Percentiles rank a stretch among this genome's conserved stretches.
These are phyloP conservation scores for Paraphaeosphaeria minitans DNA, from an alignment of 2,329 filamentous ascomycete species.

Conservation along the genomic window DNA sequence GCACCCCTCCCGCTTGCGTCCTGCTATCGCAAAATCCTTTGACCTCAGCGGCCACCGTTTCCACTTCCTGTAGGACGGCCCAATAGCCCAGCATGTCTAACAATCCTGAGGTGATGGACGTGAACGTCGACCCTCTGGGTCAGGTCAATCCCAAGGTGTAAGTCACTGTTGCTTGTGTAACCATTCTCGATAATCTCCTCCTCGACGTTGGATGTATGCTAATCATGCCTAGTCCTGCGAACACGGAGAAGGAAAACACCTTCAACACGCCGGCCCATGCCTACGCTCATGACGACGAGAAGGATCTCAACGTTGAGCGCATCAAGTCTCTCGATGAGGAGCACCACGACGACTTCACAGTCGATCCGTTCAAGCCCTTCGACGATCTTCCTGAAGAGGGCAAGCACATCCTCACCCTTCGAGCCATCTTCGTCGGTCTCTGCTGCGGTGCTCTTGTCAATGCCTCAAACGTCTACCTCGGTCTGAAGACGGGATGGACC, in stretches of 20 bases:
- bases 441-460: slow-evolving; percentile 65
- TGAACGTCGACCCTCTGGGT: slow-evolving; percentile 38
- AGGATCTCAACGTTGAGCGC: slow-evolving; percentile 28
- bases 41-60: slow-evolving; percentile 14
- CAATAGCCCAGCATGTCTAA: slow-evolving; percentile 25
- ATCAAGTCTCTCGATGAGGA: slow-evolving; percentile 30
- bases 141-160: slow-evolving; percentile 38
- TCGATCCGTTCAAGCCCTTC: slow-evolving; percentile 51
- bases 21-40: slow-evolving; percentile 16
- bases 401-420: slow-evolving; percentile 58
- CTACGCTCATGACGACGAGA: slow-evolving; percentile 22
- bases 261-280: slow-evolving; percentile 32
- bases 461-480: slow-evolving; percentile 67
- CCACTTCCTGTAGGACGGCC: slow-evolving; percentile 4
- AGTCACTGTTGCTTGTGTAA: slow-evolving; percentile 10
- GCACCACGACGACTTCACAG: slow-evolving; percentile 33
- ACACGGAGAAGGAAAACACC: slow-evolving; percentile 45
- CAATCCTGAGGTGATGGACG: slow-evolving; percentile 38
- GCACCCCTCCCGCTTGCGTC: slow-evolving; percentile 12
- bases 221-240: slow-evolving; percentile 26
- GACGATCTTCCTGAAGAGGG: slow-evolving; percentile 52
- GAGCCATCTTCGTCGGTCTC: slow-evolving; percentile 61
- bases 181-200: not conserved
- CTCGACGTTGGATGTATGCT: not conserved
- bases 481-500: slow-evolving; percentile 55